Evolutionary conservation across 1,139 yeast genomes (phyloP), one percentile per base, ranked within the genome.

Genomic region (Nadsonia starkeyi-henricii): DNA sequence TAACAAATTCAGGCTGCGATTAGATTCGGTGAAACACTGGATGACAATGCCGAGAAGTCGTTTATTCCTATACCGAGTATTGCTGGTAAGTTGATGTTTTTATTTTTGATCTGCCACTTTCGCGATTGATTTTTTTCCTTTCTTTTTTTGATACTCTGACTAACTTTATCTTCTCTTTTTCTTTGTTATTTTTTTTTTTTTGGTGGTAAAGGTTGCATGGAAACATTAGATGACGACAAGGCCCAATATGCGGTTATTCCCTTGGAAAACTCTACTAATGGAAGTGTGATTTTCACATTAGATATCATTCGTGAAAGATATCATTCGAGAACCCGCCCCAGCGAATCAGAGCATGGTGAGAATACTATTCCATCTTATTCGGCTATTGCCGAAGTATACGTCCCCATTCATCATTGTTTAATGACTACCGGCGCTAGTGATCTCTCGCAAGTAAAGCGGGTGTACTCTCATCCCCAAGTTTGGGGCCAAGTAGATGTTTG

Each of bases 391-490:
- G 95, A 86, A 57, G 89, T 85, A 56, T 83, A 77, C 60, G 96
- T 91, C 1, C 67, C 83, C 0, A 85, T 91, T 51, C 82, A 81
- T 52, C 97, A 91, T 65, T 81, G 82, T 61, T 68, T 89, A 47
- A 70, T 88, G 48, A 70, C 73, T 46, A 54, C 54, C 17, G 55
- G 53, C 1, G 69, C 75, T 2, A 62, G 61, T 18, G 69, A 69
- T 33, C 57, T 79, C 1, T 58, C 67, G 1, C 62, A 73, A 18
- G 72, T 81, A 48, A 65, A 66, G 17, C 75, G 73, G 41, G 73
- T 91, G 23, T 85, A 85, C 66, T 83, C 96, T 2, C 98, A 91
- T 63, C 97, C 98, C 2, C 98, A 91, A 62, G 98, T 88, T 0
- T 91, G 98, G 98, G 94, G 96, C 2, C 98, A 91, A 62, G 81